Conservation (phyloP, 768 basidiomycete genomes). For the Hypholoma fasciculare region DNA sequence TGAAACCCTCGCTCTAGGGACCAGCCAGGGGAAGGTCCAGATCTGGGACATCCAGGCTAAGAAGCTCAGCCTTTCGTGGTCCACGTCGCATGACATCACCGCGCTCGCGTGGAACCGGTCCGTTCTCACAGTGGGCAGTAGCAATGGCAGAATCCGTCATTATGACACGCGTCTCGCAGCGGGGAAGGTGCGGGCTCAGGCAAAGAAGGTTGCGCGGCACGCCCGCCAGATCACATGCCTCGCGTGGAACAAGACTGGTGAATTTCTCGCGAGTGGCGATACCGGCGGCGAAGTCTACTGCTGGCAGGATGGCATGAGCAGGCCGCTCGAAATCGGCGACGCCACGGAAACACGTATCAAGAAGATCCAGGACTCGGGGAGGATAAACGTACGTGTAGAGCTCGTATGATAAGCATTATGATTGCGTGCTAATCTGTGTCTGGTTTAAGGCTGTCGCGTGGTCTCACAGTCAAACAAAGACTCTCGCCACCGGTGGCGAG, state of each 20-base stretch:
- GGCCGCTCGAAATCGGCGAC: conserved; percentile 57
- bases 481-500: conserved; percentile 73
- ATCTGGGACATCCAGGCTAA: conserved; percentile 69
- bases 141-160: conserved; percentile 72
- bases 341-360: conserved; percentile 50
- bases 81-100: conserved; percentile 56
- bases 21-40: conserved; percentile 63
- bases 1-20: conserved; percentile 57
- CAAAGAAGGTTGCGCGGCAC: conserved; percentile 67
- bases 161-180: conserved; percentile 64
- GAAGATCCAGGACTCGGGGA: conserved; percentile 71
- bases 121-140: conserved; percentile 65
- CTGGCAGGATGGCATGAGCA: conserved; percentile 65
- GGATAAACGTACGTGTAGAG: conserved; percentile 45
- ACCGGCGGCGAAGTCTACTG: conserved; percentile 73
- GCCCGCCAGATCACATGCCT: conserved; percentile 64
- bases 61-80: conserved; percentile 51
- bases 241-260: conserved; percentile 67
- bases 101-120: conserved; percentile 67
- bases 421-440: not conserved
- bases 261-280: conserved; percentile 75
- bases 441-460: conserved; percentile 69
- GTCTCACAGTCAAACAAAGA: conserved; percentile 79
- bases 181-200: conserved; percentile 58
- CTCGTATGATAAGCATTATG: not conserved